phyloP scores from a whole-genome alignment of 176 grass and related monocot species.

The Oryza australiensis region DNA sequence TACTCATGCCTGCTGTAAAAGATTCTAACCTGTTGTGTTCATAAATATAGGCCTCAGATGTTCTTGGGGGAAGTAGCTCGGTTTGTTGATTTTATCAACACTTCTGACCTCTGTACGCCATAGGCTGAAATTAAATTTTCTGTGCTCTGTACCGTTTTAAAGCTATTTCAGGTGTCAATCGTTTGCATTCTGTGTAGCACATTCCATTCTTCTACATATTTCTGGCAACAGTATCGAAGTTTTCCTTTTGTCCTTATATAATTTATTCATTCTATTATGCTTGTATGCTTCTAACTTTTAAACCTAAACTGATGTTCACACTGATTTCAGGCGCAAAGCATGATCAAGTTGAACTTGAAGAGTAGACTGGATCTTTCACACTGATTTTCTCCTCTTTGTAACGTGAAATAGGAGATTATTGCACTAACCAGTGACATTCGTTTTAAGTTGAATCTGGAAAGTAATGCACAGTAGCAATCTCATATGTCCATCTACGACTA shows the following conservation, averaged over 20 bases:
- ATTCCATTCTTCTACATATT: slow-evolving; percentile 27
- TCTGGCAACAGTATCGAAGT: background rate
- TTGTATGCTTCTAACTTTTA: background rate
- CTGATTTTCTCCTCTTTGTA: background rate
- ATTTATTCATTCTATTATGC: background rate
- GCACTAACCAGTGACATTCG: background rate
- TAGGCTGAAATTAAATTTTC: slow-evolving; percentile 13
- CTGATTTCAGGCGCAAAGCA: slow-evolving; percentile 14
- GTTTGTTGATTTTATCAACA: slow-evolving; percentile 21
- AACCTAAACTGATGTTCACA: slow-evolving; percentile 12
- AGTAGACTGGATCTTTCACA: background rate
- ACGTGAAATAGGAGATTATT: slow-evolving; percentile 7
- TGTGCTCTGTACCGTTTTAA: slow-evolving; percentile 14
- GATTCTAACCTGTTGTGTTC: slow-evolving; percentile 29
- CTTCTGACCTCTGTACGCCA: background rate
- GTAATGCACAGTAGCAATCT: background rate
- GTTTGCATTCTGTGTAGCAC: slow-evolving; percentile 6
- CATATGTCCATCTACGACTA: background rate
- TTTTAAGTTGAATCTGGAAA: background rate
- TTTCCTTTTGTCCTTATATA: background rate
- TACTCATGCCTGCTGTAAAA: slow-evolving; percentile 35
- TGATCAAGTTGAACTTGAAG: background rate
- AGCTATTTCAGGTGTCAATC: slow-evolving; percentile 26
- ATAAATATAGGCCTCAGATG: slow-evolving; percentile 21
- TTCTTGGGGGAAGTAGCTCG: slow-evolving; percentile 33